These are phyloP conservation scores for Saccharomycopsis oosterbeekiorum DNA, from an alignment of 805 yeast genomes.

Conservation along the genomic window DNA sequence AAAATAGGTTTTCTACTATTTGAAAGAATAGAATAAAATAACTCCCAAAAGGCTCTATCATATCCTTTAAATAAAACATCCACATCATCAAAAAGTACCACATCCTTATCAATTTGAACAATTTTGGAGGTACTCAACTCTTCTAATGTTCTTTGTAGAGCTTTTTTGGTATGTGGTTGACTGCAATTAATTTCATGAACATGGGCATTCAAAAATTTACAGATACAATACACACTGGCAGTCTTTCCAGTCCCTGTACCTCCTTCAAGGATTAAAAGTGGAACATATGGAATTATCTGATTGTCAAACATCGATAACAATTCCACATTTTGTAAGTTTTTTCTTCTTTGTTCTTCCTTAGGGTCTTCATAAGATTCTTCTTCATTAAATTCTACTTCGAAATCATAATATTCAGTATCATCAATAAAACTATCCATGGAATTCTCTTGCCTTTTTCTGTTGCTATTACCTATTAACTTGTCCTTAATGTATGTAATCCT, in stretches of 20 bases:
- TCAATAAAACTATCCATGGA: background rate
- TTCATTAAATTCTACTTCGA: background rate
- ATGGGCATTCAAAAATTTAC: constrained; percentile 52
- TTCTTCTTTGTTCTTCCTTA: constrained; percentile 24
- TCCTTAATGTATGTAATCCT: constrained; percentile 8
- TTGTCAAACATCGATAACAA: background rate
- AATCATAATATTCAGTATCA: constrained; percentile 2
- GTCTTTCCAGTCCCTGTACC: constrained; percentile 73
- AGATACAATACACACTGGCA: constrained; percentile 56
- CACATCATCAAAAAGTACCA: constrained; percentile 77
- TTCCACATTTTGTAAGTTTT: constrained; percentile 1
- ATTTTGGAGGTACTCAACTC: constrained; percentile 81
- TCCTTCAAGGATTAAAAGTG: constrained; percentile 60
- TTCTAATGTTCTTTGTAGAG: constrained; percentile 50
- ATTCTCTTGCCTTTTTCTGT: background rate
- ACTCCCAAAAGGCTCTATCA: constrained; percentile 76
- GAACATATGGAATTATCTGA: constrained; percentile 33
- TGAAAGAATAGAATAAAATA: constrained; percentile 49
- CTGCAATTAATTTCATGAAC: constrained; percentile 76
- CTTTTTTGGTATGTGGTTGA: constrained; percentile 63
- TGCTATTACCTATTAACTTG: background rate
- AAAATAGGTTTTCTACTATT: constrained; percentile 62
- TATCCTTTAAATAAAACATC: constrained; percentile 66
- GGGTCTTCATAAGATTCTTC: constrained; percentile 20
- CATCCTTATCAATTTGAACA: constrained; percentile 48